Percentiles rank a stretch among this genome's conserved stretches.
phyloP scores from a whole-genome alignment of 1,139 yeast genomes.

The Scheffersomyces insectosa region DNA sequence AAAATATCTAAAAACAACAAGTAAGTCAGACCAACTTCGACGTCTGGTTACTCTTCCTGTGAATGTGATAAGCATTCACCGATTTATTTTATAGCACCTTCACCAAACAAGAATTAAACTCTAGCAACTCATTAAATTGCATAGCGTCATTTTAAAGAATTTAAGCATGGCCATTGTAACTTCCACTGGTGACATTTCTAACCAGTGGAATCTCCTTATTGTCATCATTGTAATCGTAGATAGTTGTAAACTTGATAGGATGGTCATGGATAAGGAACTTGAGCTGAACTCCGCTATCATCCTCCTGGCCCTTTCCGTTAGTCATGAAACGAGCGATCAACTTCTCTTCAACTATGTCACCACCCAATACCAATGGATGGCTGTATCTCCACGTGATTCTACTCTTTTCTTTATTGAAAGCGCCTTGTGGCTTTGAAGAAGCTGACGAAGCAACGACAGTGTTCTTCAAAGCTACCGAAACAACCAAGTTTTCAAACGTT shows the following conservation, averaged over 20 bases:
- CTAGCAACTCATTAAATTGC: too few species aligned
- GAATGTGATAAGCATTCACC: too few species aligned
- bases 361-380: slow-evolving; percentile 45
- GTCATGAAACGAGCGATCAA: slow-evolving; percentile 74
- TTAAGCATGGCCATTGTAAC: slow-evolving; percentile 31
- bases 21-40: too few species aligned
- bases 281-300: slow-evolving; percentile 69
- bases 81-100: too few species aligned
- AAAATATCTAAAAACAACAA: too few species aligned
- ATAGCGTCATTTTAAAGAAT: not conserved
- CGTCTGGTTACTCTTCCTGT: too few species aligned
- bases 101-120: too few species aligned
- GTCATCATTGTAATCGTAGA: slow-evolving; percentile 19
- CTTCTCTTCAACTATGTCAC: slow-evolving; percentile 49
- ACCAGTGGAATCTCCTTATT: slow-evolving; percentile 28
- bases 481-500: slow-evolving; percentile 59
- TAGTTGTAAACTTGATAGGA: slow-evolving; percentile 22
- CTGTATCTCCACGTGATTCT: slow-evolving; percentile 82
- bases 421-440: slow-evolving; percentile 86
- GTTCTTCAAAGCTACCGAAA: slow-evolving; percentile 59
- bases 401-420: slow-evolving; percentile 79
- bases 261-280: slow-evolving; percentile 50
- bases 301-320: slow-evolving; percentile 59
- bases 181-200: slow-evolving; percentile 38
- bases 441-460: slow-evolving; percentile 62